These are phyloP conservation scores for Pestalotiopsis sp. DNA, from an alignment of 2,329 filamentous ascomycete species.

Conservation along the genomic window DNA sequence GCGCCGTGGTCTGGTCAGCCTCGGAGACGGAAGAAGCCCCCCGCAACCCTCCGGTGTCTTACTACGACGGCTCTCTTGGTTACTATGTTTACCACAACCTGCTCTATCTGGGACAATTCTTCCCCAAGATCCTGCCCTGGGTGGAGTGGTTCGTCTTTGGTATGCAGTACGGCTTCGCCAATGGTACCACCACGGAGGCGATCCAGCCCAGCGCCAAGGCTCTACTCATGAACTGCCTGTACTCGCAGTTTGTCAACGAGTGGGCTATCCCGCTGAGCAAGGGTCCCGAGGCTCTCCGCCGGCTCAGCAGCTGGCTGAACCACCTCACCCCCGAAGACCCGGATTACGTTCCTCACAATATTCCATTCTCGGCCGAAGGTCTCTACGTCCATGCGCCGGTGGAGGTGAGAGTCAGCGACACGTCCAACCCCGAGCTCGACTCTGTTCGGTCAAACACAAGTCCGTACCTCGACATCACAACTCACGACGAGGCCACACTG, in stretches of 20 bases:
- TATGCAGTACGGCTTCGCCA: constrained; percentile 92
- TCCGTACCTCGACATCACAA: constrained; percentile 70
- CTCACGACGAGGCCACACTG: constrained; percentile 69
- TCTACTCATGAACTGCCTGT: constrained; percentile 94
- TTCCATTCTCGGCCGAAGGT: constrained; percentile 79
- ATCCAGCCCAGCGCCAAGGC: constrained; percentile 80
- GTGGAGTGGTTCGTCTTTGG: constrained; percentile 97
- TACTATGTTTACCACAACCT: constrained; percentile 93
- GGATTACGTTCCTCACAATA: constrained; percentile 65
- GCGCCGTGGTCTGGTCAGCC: constrained; percentile 89
- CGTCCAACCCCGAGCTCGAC: constrained; percentile 44
- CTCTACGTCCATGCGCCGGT: constrained; percentile 88
- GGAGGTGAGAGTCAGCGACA: constrained; percentile 85
- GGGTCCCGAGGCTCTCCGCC: constrained; percentile 82
- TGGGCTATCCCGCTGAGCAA: constrained; percentile 89
- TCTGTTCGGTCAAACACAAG: constrained; percentile 29
- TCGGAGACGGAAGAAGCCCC: constrained; percentile 70
- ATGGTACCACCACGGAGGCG: constrained; percentile 69
- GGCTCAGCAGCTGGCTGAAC: constrained; percentile 86
- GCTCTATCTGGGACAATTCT: constrained; percentile 75
- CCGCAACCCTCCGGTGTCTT: constrained; percentile 64
- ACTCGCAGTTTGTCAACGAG: constrained; percentile 98
- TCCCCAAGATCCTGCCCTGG: constrained; percentile 81
- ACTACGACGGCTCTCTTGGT: constrained; percentile 81
- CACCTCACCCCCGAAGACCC: constrained; percentile 62